Percentiles rank a stretch among this genome's conserved stretches.
phyloP scores from a whole-genome alignment of 169 alveolate genomes.

The Cryptosporidium ryanae region DNA sequence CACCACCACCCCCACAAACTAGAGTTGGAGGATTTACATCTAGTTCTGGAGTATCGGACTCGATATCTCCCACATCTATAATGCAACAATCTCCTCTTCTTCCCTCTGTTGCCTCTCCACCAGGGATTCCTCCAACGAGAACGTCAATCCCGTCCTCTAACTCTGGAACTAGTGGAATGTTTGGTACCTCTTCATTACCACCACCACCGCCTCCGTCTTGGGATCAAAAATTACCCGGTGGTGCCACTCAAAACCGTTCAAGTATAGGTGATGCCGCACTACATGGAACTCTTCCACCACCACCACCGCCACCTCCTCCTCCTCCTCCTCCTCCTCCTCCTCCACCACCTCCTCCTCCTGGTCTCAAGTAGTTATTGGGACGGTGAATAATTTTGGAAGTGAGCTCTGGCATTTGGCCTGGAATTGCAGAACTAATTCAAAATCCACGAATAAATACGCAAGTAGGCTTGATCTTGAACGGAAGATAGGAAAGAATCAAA shows the following conservation, averaged over 20 bases:
- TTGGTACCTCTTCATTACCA: too few relatives aligned
- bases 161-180: background rate
- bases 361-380: background rate
- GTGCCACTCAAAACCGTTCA: too few relatives aligned
- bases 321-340: background rate
- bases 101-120: background rate
- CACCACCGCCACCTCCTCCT: background rate
- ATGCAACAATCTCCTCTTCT: background rate
- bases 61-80: background rate
- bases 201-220: too few relatives aligned
- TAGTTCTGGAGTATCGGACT: background rate
- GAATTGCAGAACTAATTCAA: too few relatives aligned
- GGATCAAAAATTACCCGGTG: too few relatives aligned
- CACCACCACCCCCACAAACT: constrained; percentile 65
- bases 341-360: background rate
- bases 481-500: too few relatives aligned
- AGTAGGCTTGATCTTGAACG: too few relatives aligned
- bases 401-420: too few relatives aligned
- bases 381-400: too few relatives aligned
- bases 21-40: constrained; percentile 47
- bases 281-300: background rate
- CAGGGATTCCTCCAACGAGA: background rate
- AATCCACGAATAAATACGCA: too few relatives aligned
- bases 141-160: background rate
- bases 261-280: too few relatives aligned